Conservation (phyloP, 192 early-diverging fungal species). For the Rhizoclosmatium sp. region DNA sequence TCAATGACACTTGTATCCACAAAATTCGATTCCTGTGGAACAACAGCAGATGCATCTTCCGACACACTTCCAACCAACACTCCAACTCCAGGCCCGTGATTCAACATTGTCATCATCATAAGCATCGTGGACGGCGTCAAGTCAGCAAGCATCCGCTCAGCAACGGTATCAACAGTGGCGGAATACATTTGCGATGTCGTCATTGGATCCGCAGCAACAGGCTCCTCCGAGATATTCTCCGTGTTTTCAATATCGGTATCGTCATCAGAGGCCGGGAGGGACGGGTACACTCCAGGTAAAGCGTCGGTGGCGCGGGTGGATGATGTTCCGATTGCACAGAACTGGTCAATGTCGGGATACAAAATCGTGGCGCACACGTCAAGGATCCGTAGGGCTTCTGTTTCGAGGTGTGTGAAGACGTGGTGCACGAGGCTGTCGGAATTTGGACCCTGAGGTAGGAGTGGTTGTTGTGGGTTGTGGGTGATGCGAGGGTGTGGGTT, state of each 20-base stretch:
- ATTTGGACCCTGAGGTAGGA: background rate
- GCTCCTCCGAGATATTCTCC: background rate
- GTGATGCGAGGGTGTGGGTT: background rate
- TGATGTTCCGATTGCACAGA: background rate
- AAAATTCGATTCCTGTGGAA: background rate
- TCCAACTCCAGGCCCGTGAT: background rate
- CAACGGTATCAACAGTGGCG: conserved; percentile 11
- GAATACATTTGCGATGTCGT: background rate
- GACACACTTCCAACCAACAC: background rate
- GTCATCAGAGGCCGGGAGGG: background rate
- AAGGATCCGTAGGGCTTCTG: background rate
- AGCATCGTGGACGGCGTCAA: conserved; percentile 13
- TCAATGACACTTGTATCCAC: background rate
- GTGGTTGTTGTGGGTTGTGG: background rate
- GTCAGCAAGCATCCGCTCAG: conserved; percentile 11
- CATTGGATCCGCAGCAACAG: background rate
- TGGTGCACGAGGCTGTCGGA: background rate
- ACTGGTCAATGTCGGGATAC: background rate
- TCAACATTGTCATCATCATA: conserved; percentile 13
- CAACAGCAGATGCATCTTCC: background rate
- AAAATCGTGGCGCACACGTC: background rate
- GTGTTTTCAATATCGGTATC: background rate
- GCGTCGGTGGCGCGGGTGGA: background rate
- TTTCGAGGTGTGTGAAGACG: background rate
- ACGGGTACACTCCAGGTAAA: no score